Evolutionary conservation across 1,284 basidiomycete species (phyloP), one percentile per base, ranked within the genome.

Genomic region (Cutaneotrichosporon sp.): DNA sequence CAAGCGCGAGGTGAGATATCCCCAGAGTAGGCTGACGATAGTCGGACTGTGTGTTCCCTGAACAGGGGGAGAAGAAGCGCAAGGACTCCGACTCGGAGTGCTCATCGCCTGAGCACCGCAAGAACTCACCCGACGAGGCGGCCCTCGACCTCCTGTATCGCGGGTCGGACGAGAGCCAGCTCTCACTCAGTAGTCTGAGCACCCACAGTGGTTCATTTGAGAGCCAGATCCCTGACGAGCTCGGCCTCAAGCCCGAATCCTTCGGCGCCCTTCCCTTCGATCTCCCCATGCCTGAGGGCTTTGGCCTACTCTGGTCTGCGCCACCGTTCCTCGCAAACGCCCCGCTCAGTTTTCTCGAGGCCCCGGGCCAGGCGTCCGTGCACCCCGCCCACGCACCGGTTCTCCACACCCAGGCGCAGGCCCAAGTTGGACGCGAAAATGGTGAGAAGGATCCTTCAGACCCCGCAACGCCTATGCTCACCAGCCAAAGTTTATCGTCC

Each of bases 1-100:
- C 8, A 78, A 76, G 68, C 74, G 74, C 56, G 67, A 69, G 58
- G 77, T 79, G 64, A 67, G 76, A 70, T 18, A 6, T 14, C 30
- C 47, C 22, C 38, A 14, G 5, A 8, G 11, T n/a, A n/a, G 13
- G 55, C 49, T 57, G 46, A 57, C 61, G 14, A 21, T 26, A 62
- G 55, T 21, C 38, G 36, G 58, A 63, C 47, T 65, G 63, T 16
- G 40, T 55, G 6, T 65, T 65, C 34, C 63, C 63, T 4, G 63
- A 61, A n/a, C 58, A 58, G 21, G 50, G 47, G 21, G 62, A 60
- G 26, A 58, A 42, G 55, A 56, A 69, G 18, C 62, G 61, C 9
- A 67, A 65, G 53, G 62, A 56, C 10, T 60, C 60, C 14, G 65
- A 63, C 14, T 47, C 61, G 11, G 62, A 63, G n/a, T 56, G 53